Percentiles rank a stretch among this genome's conserved stretches.
These are phyloP conservation scores for Gnaphalium uliginosum DNA, from an alignment of 129 eudicot species.

Conservation along the genomic window DNA sequence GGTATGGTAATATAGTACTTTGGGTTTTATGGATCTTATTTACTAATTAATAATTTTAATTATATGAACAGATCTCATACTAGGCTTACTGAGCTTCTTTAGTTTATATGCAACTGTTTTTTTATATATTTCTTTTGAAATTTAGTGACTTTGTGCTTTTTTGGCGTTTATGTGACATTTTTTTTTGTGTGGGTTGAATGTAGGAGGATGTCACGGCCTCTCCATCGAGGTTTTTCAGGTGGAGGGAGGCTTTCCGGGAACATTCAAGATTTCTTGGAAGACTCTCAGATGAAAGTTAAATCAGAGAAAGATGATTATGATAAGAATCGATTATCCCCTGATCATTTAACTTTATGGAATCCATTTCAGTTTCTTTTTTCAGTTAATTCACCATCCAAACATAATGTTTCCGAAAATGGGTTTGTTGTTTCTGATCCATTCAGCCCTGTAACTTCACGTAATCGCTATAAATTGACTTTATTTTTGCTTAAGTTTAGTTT, in stretches of 20 bases:
- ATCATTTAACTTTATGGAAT: slow-evolving; percentile 47
- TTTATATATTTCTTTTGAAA: background rate
- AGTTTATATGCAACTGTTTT: slow-evolving; percentile 1
- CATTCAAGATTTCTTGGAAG: slow-evolving; percentile 67
- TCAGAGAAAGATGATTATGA: slow-evolving; percentile 73
- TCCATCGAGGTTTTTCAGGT: slow-evolving; percentile 74
- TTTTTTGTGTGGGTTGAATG: slow-evolving; percentile 36
- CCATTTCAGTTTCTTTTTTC: slow-evolving; percentile 54
- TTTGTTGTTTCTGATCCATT: slow-evolving; percentile 53
- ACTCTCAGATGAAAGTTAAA: slow-evolving; percentile 79
- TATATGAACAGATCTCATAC: slow-evolving; percentile 38
- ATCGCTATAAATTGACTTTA: slow-evolving; percentile 62
- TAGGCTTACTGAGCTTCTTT: slow-evolving; percentile 1
- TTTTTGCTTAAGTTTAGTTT: slow-evolving; percentile 69
- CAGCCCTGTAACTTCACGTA: slow-evolving; percentile 56
- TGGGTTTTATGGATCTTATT: slow-evolving; percentile 34
- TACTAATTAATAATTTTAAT: background rate
- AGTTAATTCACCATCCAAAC: slow-evolving; percentile 53
- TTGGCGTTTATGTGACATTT: background rate
- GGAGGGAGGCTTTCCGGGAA: slow-evolving; percentile 64
- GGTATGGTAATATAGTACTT: slow-evolving; percentile 11
- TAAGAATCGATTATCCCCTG: slow-evolving; percentile 41
- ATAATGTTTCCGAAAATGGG: slow-evolving; percentile 52
- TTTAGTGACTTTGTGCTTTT: slow-evolving; percentile 18
- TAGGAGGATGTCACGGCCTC: slow-evolving; percentile 85